These are phyloP conservation scores for Irpex lacteus DNA, from an alignment of 1,284 basidiomycete genomes.

Conservation along the genomic window DNA sequence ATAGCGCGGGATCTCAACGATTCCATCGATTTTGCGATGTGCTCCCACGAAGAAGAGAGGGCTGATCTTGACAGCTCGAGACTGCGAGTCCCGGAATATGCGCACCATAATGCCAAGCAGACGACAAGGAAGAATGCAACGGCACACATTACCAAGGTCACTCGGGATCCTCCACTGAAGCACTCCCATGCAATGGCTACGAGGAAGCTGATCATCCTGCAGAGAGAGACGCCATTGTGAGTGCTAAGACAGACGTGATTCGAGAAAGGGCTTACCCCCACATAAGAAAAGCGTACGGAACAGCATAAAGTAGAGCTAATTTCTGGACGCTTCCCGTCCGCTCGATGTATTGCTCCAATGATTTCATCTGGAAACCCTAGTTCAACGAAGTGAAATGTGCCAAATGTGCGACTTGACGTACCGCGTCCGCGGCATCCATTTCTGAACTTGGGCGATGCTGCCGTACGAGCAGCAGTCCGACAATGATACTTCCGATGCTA, in stretches of 20 bases:
- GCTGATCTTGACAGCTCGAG: background rate
- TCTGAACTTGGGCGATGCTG: slow-evolving; percentile 38
- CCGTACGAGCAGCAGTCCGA: slow-evolving; percentile 43
- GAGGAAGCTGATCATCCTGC: slow-evolving; percentile 19
- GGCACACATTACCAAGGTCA: background rate
- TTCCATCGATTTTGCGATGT: background rate
- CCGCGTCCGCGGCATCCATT: slow-evolving; percentile 35
- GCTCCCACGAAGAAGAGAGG: background rate
- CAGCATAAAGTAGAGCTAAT: slow-evolving; percentile 35
- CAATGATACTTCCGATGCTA: slow-evolving; percentile 45
- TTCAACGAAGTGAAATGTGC: background rate
- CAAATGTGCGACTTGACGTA: slow-evolving; percentile 14
- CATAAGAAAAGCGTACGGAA: slow-evolving; percentile 36
- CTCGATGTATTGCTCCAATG: slow-evolving; percentile 13
- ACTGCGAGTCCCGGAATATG: background rate
- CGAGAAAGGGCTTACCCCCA: slow-evolving; percentile 33
- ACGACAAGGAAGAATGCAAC: background rate
- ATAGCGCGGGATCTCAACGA: background rate
- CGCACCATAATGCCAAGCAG: background rate
- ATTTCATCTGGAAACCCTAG: background rate
- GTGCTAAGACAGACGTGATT: background rate
- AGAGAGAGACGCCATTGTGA: background rate
- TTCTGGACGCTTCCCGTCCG: slow-evolving; percentile 31
- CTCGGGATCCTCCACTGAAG: slow-evolving; percentile 7
- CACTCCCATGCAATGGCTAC: slow-evolving; percentile 19